phyloP scores from a whole-genome alignment of 2,329 filamentous ascomycete species.

The Aaosphaeria pasadenensis region DNA sequence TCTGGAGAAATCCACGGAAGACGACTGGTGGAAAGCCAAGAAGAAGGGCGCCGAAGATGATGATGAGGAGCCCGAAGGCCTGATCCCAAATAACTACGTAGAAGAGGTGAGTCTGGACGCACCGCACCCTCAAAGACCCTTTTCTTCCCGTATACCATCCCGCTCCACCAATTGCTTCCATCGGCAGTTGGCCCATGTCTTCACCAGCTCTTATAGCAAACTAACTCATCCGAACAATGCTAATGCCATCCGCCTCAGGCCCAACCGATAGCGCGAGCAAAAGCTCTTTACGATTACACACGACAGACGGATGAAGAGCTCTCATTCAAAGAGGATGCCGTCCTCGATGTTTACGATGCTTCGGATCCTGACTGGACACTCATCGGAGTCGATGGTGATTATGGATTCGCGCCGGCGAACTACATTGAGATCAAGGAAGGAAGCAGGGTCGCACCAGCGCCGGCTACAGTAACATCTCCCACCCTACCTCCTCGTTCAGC shows the following conservation, averaged over 20 bases:
- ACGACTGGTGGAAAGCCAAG: constrained; percentile 95
- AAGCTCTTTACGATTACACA: constrained; percentile 96
- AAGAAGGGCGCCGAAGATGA: constrained; percentile 77
- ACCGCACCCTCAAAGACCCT: too few species aligned
- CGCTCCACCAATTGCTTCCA: too few species aligned
- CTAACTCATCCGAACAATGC: too few species aligned
- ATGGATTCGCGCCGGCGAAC: constrained; percentile 91
- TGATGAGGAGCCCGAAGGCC: constrained; percentile 84
- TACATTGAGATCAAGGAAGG: constrained; percentile 75
- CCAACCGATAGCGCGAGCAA: constrained; percentile 66
- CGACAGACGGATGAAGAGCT: constrained; percentile 97
- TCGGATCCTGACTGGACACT: constrained; percentile 96
- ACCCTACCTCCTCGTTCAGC: constrained; percentile 40
- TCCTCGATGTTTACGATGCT: constrained; percentile 80
- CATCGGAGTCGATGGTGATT: constrained; percentile 79
- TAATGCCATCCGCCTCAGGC: constrained; percentile 47
- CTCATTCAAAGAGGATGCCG: constrained; percentile 86
- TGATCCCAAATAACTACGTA: constrained; percentile 93
- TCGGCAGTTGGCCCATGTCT: too few species aligned
- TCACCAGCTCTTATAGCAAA: too few species aligned
- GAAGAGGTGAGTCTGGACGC: constrained; percentile 67
- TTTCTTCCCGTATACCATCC: too few species aligned
- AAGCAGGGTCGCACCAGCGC: constrained; percentile 11
- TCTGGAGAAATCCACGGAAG: constrained; percentile 70
- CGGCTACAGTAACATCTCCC: constrained; percentile 45